These are phyloP conservation scores for Rhytidiadelphus loreus DNA, from an alignment of 225 moss, liverwort and hornwort species.

Conservation along the genomic window DNA sequence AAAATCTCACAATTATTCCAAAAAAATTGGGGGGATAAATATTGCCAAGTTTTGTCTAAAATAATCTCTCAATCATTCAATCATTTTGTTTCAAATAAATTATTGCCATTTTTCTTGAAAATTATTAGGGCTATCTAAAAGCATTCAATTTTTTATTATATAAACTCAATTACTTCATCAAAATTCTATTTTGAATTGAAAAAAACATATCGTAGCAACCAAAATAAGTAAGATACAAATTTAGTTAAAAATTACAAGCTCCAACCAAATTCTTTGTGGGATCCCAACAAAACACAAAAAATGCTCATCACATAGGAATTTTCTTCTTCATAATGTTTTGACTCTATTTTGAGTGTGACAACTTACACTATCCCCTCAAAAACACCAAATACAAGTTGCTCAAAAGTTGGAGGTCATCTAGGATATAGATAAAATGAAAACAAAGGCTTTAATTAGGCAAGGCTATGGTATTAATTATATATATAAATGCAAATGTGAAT, in stretches of 20 bases:
- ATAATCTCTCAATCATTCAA: not conserved
- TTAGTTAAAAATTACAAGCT: too few species aligned
- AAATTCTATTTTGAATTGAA: not conserved
- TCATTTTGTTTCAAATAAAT: not conserved
- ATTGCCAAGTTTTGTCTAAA: not conserved
- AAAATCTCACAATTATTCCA: too few species aligned
- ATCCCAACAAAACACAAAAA: too few species aligned
- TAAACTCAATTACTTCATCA: not conserved
- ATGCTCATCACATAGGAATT: too few species aligned
- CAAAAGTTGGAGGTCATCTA: accelerated
- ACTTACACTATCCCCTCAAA: not conserved
- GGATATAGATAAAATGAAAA: not conserved
- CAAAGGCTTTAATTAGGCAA: not conserved
- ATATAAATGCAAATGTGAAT: not conserved
- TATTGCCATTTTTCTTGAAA: not conserved
- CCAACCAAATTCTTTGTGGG: too few species aligned
- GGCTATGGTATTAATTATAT: not conserved
- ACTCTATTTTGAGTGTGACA: too few species aligned
- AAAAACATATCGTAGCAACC: too few species aligned
- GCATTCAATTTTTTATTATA: not conserved
- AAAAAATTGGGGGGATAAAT: not conserved
- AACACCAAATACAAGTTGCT: not conserved
- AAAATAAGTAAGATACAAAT: too few species aligned
- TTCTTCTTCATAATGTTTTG: too few species aligned
- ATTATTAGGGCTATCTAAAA: not conserved